Percentiles rank a stretch among this genome's conserved stretches.
Conservation (phyloP, 371 early-diverging fungal genomes). For the Apophysomyces ossiformis region DNA sequence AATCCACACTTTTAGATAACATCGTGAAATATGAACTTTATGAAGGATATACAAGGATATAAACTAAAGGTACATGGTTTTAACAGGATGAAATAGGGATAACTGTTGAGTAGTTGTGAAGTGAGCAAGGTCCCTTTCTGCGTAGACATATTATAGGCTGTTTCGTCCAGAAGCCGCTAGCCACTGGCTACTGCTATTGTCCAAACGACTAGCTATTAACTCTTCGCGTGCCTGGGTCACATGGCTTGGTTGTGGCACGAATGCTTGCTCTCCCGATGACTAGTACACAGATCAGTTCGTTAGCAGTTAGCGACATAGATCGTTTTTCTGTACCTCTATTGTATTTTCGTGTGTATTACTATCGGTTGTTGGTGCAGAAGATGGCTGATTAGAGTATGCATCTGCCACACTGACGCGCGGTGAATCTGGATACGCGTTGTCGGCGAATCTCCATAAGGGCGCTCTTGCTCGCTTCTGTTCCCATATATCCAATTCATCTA, state of each 20-base stretch:
- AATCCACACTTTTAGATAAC: no score
- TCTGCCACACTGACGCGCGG: background rate
- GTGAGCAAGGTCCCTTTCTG: no score
- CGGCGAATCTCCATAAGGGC: conserved; percentile 20
- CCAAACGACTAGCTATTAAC: conserved; percentile 24
- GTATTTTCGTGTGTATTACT: background rate
- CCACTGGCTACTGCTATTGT: conserved; percentile 44
- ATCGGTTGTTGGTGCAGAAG: background rate
- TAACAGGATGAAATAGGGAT: no score
- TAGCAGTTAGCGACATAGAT: background rate
- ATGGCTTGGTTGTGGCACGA: conserved; percentile 15
- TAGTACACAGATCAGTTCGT: background rate
- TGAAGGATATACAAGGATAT: no score
- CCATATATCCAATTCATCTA: conserved; percentile 47
- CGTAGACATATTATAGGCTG: background rate
- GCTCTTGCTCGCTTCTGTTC: conserved; percentile 28
- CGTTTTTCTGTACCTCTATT: background rate
- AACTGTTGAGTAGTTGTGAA: no score
- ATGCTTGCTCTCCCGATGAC: background rate
- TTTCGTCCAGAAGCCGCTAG: conserved; percentile 22
- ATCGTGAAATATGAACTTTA: no score
- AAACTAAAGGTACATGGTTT: no score
- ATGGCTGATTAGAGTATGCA: background rate
- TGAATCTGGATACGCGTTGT: conserved; percentile 29
- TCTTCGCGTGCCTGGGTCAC: conserved; percentile 27